phyloP scores from a whole-genome alignment of 1,139 yeast species.

The Hyphopichia pseudoburtonii region DNA sequence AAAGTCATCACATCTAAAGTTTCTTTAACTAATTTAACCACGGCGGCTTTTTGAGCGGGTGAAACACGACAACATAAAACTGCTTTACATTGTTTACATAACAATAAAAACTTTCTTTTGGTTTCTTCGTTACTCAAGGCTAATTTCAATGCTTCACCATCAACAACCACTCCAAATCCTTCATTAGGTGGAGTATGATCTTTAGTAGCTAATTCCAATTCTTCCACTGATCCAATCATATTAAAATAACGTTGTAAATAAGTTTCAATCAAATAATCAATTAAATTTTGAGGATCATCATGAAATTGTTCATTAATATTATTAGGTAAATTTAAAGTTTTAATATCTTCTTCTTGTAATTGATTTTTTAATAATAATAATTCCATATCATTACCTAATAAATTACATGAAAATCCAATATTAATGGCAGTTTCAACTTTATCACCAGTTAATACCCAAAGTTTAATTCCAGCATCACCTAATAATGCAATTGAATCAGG shows the following conservation, averaged over 20 bases:
- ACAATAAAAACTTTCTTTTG: conserved; percentile 68
- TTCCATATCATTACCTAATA: conserved; percentile 50
- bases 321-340: conserved; percentile 2
- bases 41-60: conserved; percentile 94
- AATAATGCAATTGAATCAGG: conserved; percentile 47
- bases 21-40: conserved; percentile 87
- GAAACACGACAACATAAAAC: conserved; percentile 97
- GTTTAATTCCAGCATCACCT: conserved; percentile 49
- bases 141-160: conserved; percentile 85
- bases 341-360: conserved; percentile 31
- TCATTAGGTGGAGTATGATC: conserved; percentile 81
- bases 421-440: conserved; percentile 53
- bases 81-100: conserved; percentile 92
- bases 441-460: conserved; percentile 55
- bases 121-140: conserved; percentile 59
- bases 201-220: conserved; percentile 57
- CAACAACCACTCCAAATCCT: conserved; percentile 80
- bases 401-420: conserved; percentile 51
- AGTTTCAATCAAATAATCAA: conserved; percentile 56
- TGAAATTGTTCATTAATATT: conserved; percentile 21
- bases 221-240: conserved; percentile 61
- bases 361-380: conserved; percentile 39
- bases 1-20: conserved; percentile 74
- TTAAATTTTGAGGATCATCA: conserved; percentile 30
- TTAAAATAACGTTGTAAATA: conserved; percentile 63